Percentiles rank a stretch among this genome's conserved stretches.
Evolutionary conservation across 78 protist genomes (phyloP).

Genomic region (Emiliania huxleyi): DNA sequence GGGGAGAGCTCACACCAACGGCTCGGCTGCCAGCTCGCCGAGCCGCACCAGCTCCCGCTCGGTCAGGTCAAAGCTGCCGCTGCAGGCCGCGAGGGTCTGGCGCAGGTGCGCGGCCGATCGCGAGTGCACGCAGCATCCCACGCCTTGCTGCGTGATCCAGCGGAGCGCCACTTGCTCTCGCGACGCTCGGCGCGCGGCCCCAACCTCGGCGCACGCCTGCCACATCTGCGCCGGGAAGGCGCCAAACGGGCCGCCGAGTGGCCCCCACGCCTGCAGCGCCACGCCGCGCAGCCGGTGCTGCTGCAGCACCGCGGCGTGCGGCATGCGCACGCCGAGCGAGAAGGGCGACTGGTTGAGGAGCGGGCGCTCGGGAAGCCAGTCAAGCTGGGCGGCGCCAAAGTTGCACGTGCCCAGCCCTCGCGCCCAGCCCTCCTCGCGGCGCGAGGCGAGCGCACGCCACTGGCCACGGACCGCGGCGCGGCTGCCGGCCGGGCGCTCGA

Average conservation of each 20-base stretch:
- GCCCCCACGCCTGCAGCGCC: conserved; percentile 20
- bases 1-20: too few relatives aligned
- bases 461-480: not conserved
- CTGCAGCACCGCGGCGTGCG: not conserved
- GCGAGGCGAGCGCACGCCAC: conserved; percentile 1
- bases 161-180: not conserved
- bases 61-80: too few relatives aligned
- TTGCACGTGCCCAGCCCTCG: conserved; percentile 2
- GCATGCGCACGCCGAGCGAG: not conserved
- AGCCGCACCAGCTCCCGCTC: too few relatives aligned
- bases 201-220: not conserved
- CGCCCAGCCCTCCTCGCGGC: not conserved
- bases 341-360: not conserved
- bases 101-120: too few relatives aligned
- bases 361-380: not conserved
- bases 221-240: not conserved
- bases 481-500: not conserved
- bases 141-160: not conserved
- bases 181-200: not conserved
- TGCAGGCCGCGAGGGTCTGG: too few relatives aligned
- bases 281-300: not conserved
- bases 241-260: not conserved
- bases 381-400: not conserved
- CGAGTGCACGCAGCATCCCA: not conserved
- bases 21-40: too few relatives aligned